phyloP scores from a whole-genome alignment of 83 land plant genomes.

The Picea abies region DNA sequence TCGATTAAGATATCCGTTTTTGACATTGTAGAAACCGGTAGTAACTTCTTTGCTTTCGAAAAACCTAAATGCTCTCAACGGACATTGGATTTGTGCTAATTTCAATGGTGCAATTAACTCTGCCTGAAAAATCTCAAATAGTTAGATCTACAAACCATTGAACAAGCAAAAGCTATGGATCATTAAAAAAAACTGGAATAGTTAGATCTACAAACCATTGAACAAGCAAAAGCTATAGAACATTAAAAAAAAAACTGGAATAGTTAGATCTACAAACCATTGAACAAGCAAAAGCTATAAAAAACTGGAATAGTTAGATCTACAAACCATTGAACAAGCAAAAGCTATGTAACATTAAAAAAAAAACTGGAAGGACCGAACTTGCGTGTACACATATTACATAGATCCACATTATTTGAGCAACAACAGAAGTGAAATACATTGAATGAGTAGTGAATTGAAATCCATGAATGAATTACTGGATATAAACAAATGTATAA shows the following conservation, averaged over 20 bases:
- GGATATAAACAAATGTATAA: too few relatives aligned
- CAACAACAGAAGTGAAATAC: too few relatives aligned
- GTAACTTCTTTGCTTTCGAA: slow-evolving; percentile 39
- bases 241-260: too few relatives aligned
- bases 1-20: slow-evolving; percentile 33
- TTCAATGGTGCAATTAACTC: slow-evolving; percentile 39
- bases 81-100: slow-evolving; percentile 44
- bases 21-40: slow-evolving; percentile 23
- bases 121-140: slow-evolving; percentile 14
- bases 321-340: too few relatives aligned
- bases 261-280: background rate
- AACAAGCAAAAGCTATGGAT: slow-evolving; percentile 26
- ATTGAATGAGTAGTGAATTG: too few relatives aligned
- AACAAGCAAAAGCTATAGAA: slow-evolving; percentile 23
- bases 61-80: slow-evolving; percentile 43
- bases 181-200: too few relatives aligned
- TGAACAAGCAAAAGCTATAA: slow-evolving; percentile 14
- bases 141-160: background rate
- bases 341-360: slow-evolving; percentile 34
- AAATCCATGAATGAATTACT: too few relatives aligned
- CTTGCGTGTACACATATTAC: too few relatives aligned
- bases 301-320: background rate
- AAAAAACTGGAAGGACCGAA: too few relatives aligned
- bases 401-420: too few relatives aligned
- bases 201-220: background rate